Evolutionary conservation across 805 yeast genomes (phyloP).

Genomic region (Lipomyces orientalis): DNA sequence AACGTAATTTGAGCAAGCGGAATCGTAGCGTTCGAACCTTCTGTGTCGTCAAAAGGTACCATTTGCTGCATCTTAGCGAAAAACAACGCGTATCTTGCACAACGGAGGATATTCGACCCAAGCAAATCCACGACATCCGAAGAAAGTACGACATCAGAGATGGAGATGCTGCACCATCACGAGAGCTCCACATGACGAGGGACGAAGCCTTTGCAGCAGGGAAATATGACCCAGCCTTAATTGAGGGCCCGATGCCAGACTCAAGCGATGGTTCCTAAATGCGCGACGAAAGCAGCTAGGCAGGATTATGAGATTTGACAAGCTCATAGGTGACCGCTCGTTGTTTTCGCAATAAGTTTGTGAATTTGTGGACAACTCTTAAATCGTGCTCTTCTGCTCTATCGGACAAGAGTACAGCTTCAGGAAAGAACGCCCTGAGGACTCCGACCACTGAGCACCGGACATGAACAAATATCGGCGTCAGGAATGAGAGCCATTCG

Average conservation of each 20-base stretch:
- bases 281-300: slow-evolving; percentile 1
- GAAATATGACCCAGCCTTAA: slow-evolving; percentile 13
- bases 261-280: slow-evolving; percentile 11
- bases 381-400: slow-evolving; percentile 15
- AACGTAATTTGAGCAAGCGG: slow-evolving; percentile 4
- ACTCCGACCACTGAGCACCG: slow-evolving; percentile 14
- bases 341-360: slow-evolving; percentile 7
- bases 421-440: slow-evolving; percentile 10
- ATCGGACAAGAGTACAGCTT: neutral
- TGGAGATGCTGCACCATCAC: slow-evolving; percentile 2
- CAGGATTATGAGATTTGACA: slow-evolving; percentile 9
- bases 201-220: slow-evolving; percentile 5
- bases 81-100: neutral
- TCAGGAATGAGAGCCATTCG: slow-evolving; percentile 14
- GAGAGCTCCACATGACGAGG: slow-evolving; percentile 12
- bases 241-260: slow-evolving; percentile 9
- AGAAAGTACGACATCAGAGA: slow-evolving; percentile 2
- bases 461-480: slow-evolving; percentile 16
- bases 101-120: neutral
- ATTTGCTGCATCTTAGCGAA: neutral
- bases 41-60: neutral
- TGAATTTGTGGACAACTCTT: slow-evolving; percentile 3
- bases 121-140: slow-evolving; percentile 7
- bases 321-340: slow-evolving; percentile 7
- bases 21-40: neutral